These are phyloP conservation scores for Aspergillus asperescens DNA, from an alignment of 495 filamentous ascomycete species.

Conservation along the genomic window DNA sequence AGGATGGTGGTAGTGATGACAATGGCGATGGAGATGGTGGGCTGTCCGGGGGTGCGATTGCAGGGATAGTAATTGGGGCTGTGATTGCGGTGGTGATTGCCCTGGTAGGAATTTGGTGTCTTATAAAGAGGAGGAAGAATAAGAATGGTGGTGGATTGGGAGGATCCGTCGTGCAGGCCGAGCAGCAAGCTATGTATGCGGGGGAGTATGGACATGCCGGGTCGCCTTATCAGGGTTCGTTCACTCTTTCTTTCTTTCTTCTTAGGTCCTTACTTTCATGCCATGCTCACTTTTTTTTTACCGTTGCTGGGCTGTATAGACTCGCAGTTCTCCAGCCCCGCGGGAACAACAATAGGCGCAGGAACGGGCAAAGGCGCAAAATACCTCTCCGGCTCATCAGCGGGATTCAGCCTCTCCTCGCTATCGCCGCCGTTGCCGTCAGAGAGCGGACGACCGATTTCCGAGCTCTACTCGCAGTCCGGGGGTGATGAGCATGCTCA, in stretches of 20 bases:
- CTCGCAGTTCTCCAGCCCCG: slow-evolving; percentile 7
- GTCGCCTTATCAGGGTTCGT: slow-evolving; percentile 9
- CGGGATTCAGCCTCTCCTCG: not conserved
- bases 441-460: not conserved
- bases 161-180: too few relatives aligned
- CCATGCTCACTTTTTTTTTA: too few relatives aligned
- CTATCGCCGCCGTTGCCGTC: not conserved
- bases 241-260: not conserved
- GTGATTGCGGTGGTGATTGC: not conserved
- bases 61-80: slow-evolving; percentile 1
- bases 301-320: not conserved
- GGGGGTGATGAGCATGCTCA: not conserved
- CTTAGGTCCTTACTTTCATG: too few relatives aligned
- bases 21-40: not conserved
- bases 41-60: not conserved
- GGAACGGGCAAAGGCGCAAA: not conserved
- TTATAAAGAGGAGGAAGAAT: not conserved
- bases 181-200: not conserved
- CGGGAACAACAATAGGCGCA: not conserved
- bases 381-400: slow-evolving; percentile 3
- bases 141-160: too few relatives aligned
- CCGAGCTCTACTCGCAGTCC: not conserved
- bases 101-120: not conserved
- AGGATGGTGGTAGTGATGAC: not conserved
- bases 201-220: not conserved